phyloP scores from a whole-genome alignment of 2,329 filamentous ascomycete species.

The Basipetospora chlamydospora region DNA sequence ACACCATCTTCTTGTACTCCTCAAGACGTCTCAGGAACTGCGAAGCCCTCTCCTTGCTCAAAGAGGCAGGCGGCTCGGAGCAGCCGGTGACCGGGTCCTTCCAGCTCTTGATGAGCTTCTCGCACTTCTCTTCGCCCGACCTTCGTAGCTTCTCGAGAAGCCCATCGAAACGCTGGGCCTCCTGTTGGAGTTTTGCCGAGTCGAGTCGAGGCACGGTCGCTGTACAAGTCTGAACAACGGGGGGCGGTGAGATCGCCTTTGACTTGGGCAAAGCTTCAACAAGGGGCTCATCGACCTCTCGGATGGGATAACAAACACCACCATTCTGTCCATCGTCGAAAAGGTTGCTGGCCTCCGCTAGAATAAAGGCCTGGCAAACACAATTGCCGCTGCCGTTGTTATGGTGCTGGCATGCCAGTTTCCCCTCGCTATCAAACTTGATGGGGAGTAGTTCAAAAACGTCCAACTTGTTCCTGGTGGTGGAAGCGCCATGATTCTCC shows the following conservation, averaged over 20 bases:
- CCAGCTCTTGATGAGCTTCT: slow-evolving; percentile 1
- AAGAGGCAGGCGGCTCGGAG: not conserved
- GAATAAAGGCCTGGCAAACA: slow-evolving; percentile 2
- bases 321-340: not conserved
- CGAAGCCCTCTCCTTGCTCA: not conserved
- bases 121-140: slow-evolving; percentile 2
- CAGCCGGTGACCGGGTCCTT: slow-evolving; percentile 2
- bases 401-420: slow-evolving; percentile 2
- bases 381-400: not conserved
- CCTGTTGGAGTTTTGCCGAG: not conserved
- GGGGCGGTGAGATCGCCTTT: too few relatives aligned
- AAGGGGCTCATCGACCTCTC: slow-evolving; percentile 4
- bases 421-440: not conserved
- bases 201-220: too few relatives aligned
- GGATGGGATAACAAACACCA: slow-evolving; percentile 5
- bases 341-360: not conserved
- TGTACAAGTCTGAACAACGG: too few relatives aligned
- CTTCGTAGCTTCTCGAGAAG: slow-evolving; percentile 2
- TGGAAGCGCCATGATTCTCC: not conserved
- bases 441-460: slow-evolving; percentile 2
- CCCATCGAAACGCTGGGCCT: slow-evolving; percentile 2
- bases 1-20: slow-evolving; percentile 1
- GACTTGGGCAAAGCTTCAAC: not conserved
- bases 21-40: not conserved
- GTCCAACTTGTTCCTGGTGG: not conserved